phyloP scores from a whole-genome alignment of 2,329 filamentous ascomycete species.

The Rhynchosporium graminicola region DNA sequence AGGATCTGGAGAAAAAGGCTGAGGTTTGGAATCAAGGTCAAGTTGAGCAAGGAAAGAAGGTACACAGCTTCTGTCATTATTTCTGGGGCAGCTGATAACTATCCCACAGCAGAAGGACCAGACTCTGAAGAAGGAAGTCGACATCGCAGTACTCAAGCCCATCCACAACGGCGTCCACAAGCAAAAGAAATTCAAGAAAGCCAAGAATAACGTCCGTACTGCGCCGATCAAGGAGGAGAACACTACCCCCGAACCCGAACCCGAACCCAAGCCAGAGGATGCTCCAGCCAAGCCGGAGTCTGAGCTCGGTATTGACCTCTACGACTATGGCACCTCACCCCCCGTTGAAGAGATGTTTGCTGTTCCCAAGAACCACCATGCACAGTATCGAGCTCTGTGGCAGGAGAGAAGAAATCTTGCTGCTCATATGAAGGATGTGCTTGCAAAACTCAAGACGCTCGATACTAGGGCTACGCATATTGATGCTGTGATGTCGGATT shows the following conservation, averaged over 20 bases:
- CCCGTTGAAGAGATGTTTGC: not conserved
- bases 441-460: constrained; percentile 2
- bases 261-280: not conserved
- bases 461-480: not conserved
- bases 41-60: constrained; percentile 2
- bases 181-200: constrained; percentile 8
- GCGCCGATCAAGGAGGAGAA: not conserved
- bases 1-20: constrained; percentile 11
- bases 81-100: not conserved
- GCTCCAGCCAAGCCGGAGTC: not conserved
- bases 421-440: constrained; percentile 1
- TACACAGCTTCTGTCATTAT: not conserved
- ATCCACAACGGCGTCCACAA: constrained; percentile 4
- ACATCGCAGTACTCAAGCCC: constrained; percentile 1
- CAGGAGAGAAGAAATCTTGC: constrained; percentile 3
- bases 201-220: not conserved
- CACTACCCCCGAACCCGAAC: not conserved
- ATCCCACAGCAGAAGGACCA: constrained; percentile 2
- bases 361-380: not conserved
- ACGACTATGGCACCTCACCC: not conserved
- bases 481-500: not conserved
- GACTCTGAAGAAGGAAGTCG: not conserved
- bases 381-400: not conserved
- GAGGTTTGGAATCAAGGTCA: constrained; percentile 4
- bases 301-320: not conserved